These are phyloP conservation scores for Skeletonema costatum DNA, from an alignment of 108 stramenopile species.

Conservation along the genomic window DNA sequence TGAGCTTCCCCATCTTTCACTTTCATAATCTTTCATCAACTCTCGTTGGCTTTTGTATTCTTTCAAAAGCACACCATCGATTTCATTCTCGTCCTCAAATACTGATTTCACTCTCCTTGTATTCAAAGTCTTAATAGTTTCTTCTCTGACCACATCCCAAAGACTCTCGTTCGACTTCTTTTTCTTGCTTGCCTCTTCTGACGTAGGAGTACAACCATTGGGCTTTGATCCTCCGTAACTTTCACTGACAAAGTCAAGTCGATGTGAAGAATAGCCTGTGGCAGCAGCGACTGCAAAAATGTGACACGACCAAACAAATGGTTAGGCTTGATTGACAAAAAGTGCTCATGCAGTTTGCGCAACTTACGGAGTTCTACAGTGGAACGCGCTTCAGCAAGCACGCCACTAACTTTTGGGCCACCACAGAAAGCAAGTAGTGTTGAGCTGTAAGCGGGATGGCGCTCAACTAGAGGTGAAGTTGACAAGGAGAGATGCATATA, in stretches of 20 bases:
- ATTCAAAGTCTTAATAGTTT: neutral
- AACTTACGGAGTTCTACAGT: neutral
- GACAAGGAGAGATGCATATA: neutral
- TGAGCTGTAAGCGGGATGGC: constrained; percentile 12
- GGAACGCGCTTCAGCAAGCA: neutral
- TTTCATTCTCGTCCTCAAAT: neutral
- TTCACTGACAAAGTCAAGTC: constrained; percentile 48
- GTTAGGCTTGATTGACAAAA: neutral
- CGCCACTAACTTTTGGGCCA: constrained; percentile 14
- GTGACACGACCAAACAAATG: neutral
- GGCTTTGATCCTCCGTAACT: constrained; percentile 42
- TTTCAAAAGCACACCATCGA: neutral
- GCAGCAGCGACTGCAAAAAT: constrained; percentile 16
- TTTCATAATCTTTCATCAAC: no score
- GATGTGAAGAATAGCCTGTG: constrained; percentile 41
- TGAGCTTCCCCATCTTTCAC: no score
- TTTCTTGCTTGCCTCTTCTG: neutral
- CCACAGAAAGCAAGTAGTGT: constrained; percentile 51
- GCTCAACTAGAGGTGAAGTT: neutral
- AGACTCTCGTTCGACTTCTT: neutral
- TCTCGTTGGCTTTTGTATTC: neutral
- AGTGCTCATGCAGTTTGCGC: neutral
- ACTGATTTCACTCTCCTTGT: neutral
- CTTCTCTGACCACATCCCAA: neutral
- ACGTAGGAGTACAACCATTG: no score